Percentiles rank a stretch among this genome's conserved stretches.
These are phyloP conservation scores for Thraustotheca clavata DNA, from an alignment of 352 stramenopile species.

Conservation along the genomic window DNA sequence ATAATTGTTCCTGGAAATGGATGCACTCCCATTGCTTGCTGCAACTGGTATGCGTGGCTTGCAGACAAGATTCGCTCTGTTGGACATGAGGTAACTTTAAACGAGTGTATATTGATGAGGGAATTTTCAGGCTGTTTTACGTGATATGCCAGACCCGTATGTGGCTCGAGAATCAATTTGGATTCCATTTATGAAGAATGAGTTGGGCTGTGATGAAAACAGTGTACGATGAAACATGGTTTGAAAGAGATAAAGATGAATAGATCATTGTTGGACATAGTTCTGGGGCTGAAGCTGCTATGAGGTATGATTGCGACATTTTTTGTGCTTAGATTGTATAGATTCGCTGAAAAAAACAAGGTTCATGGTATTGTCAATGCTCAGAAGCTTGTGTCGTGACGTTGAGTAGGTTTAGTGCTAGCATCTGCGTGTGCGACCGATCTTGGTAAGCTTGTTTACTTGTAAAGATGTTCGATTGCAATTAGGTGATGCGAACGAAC, in stretches of 20 bases:
- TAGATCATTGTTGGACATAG: conserved; percentile 38
- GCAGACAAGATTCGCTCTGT: conserved; percentile 16
- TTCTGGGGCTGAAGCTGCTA: conserved; percentile 46
- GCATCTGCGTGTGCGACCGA: conserved; percentile 55
- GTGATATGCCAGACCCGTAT: conserved; percentile 30
- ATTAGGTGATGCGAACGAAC: conserved; percentile 38
- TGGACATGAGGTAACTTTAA: neutral
- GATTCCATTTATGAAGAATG: conserved; percentile 32
- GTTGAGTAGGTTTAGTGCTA: conserved; percentile 36
- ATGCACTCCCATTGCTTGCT: conserved; percentile 26
- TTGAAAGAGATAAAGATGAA: too few relatives aligned
- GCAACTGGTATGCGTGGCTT: conserved; percentile 28
- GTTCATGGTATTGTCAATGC: neutral
- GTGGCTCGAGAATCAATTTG: conserved; percentile 28
- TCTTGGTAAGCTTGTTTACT: conserved; percentile 24
- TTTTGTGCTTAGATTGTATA: neutral
- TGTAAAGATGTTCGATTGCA: neutral
- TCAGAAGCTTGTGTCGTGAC: neutral
- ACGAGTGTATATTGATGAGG: too few relatives aligned
- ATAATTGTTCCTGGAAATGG: conserved; percentile 60
- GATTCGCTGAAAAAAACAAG: conserved; percentile 32
- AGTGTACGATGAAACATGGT: conserved; percentile 23
- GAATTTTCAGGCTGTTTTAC: conserved; percentile 20
- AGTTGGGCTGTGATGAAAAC: conserved; percentile 25
- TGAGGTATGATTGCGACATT: conserved; percentile 26